Evolutionary conservation across 768 basidiomycete genomes (phyloP), one percentile per base, ranked within the genome.

Genomic region (Hygrophorus pudorinus): DNA sequence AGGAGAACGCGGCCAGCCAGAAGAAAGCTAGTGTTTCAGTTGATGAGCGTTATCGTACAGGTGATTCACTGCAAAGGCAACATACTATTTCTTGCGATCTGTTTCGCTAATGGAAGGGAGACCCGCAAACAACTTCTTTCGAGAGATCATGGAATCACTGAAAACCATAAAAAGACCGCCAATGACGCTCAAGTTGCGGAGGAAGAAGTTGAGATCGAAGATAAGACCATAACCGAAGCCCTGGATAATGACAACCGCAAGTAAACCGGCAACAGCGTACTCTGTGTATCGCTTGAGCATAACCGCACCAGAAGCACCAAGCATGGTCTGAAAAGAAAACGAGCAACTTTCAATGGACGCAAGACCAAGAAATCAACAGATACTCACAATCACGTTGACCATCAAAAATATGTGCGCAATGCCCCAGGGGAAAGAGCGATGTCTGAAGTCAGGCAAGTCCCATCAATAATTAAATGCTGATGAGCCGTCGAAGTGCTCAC

Each of bases 181-280:
- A 49, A 98, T 91, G 59, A 99, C 96, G 50, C 84, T 87, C 45
- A 99, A 75, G 66, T 98, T 99, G 62, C 96, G 92, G 36, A 98
- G 84, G 90, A 99, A 99, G 77, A 99, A 99, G 68, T 88, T 98
- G 62, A 98, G 75, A 73, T 98, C 96, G 65, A 99, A 99, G 58
- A 99, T 94, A 61, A 99, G 86, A 28, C 96, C 96, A 58, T 99
- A 99, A 53, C 96, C 96, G 54, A 99, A 86, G 36, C 94, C 94
- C 66, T 99, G 96, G 36, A 92, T 79, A 54, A 98, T 65, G 45
- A 99, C 93, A 40, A 98, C 96, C 40, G 70, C 72, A 43, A 98
- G 74, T 37, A 99, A 84, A 53, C 91, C 92, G 37, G 80, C 79
- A 51, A 94, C 87, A 11, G 93, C 84, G 59, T 78, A 82, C 69